Percentiles rank a stretch among this genome's conserved stretches.
phyloP scores from a whole-genome alignment of 2,329 filamentous ascomycete species.

The Talaromyces albobiverticillius region DNA sequence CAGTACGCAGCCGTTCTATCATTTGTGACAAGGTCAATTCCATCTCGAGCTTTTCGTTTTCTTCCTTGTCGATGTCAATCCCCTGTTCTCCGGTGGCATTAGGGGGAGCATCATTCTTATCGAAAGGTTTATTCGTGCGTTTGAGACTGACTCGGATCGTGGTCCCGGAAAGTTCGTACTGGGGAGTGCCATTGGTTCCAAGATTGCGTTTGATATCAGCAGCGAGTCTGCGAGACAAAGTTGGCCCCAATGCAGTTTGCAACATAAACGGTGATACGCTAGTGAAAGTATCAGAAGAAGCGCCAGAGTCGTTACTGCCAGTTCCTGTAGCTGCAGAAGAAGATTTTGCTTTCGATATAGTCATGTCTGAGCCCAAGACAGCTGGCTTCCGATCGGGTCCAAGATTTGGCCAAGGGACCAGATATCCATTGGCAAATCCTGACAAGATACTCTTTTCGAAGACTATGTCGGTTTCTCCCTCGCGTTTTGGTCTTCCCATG shows the following conservation, averaged over 20 bases:
- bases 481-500: conserved; percentile 1
- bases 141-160: neutral
- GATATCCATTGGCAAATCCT: neutral
- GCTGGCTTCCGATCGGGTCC: neutral
- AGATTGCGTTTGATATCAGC: neutral
- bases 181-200: neutral
- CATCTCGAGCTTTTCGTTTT: neutral
- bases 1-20: neutral
- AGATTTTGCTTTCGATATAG: neutral
- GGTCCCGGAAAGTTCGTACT: neutral
- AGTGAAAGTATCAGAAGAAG: neutral
- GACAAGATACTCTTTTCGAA: conserved; percentile 6
- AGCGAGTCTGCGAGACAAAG: neutral
- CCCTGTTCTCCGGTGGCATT: neutral
- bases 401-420: conserved; percentile 7
- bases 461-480: neutral
- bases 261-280: no score
- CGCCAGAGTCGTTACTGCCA: neutral
- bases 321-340: neutral
- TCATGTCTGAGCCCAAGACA: neutral
- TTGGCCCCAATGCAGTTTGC: neutral
- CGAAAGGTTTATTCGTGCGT: neutral
- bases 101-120: neutral
- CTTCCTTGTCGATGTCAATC: neutral
- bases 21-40: neutral